Evolutionary conservation across 345 rosid genomes (phyloP), one percentile per base, ranked within the genome.

Genomic region (Chamaenerion angustifolium): DNA sequence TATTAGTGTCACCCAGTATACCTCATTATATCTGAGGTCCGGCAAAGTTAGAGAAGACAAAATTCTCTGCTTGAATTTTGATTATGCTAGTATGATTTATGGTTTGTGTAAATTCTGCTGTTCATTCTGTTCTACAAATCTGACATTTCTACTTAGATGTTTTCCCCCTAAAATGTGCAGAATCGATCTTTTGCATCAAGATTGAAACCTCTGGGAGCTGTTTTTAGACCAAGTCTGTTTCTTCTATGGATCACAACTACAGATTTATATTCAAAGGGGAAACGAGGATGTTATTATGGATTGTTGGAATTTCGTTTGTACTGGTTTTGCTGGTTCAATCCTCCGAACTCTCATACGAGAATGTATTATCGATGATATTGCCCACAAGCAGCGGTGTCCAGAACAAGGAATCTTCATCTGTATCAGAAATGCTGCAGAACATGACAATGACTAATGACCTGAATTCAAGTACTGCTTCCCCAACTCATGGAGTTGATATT

Each of bases 321-420:
- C 45, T 71, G 31, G 42, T 79, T 46, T 21, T 70, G 15, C n/a
- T 63, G 45, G 66, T 85, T 72, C 95, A 79, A 42, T 77, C 48
- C 63, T 25, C 82, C 50, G 83, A 80, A 49, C 73, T 85, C 25
- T 89, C 80, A 0, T 65, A 69, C 48, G 76, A 69, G 43, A 71
- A 65, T 48, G 56, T 70, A 64, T 52, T 75, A 2, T 65, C 73
- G 12, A 66, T 71, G 43, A n/a, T 75, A 18, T 55, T 84, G 62
- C 71, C 84, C 64, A 40, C 69, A 31, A 59, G 52, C 51, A 65
- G 69, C 4, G 4, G 25, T 21, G 25, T 21, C 4, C 25, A 21
- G 46, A 31, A 31, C 15, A 6, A 23, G 3, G 41, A 17, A 6
- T 47, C 65, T 0, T 43, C 73, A 44, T 45, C 59, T 4, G 60